Conservation (phyloP, 2,329 filamentous ascomycete genomes). For the Aspergillus sp. region DNA sequence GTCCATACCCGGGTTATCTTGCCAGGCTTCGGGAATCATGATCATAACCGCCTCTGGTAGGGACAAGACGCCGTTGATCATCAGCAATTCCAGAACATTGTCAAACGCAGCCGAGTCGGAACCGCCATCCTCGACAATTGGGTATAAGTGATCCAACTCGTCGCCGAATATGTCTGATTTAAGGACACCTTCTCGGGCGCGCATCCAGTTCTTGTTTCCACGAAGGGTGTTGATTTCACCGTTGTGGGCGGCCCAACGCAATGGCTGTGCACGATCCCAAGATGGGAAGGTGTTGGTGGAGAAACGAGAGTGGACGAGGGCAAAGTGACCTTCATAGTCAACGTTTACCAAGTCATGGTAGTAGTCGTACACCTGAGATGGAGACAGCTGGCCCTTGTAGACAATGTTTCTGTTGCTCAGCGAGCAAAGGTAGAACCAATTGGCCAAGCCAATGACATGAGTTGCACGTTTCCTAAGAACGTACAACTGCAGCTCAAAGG, state of each 20-base stretch:
- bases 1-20: slow-evolving; percentile 87
- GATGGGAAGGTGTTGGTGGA: slow-evolving; percentile 98
- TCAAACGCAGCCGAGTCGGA: slow-evolving; percentile 97
- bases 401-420: slow-evolving; percentile 98
- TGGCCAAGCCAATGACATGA: slow-evolving; percentile 88
- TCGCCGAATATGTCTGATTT: slow-evolving; percentile 88
- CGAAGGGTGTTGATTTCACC: slow-evolving; percentile 97
- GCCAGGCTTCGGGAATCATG: slow-evolving; percentile 97
- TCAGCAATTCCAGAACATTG: slow-evolving; percentile 88
- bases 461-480: slow-evolving; percentile 91
- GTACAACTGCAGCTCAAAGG: slow-evolving; percentile 90
- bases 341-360: slow-evolving; percentile 96
- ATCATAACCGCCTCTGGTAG: slow-evolving; percentile 96
- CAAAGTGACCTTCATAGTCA: slow-evolving; percentile 95
- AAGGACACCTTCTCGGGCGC: slow-evolving; percentile 89
- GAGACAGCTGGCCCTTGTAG: slow-evolving; percentile 94
- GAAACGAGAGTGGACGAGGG: slow-evolving; percentile 92
- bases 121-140: slow-evolving; percentile 91
- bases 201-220: slow-evolving; percentile 99
- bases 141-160: slow-evolving; percentile 83
- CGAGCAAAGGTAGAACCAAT: slow-evolving; percentile 98
- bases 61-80: slow-evolving; percentile 92
- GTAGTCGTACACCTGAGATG: slow-evolving; percentile 94
- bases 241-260: slow-evolving; percentile 96
- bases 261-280: slow-evolving; percentile 93